These are phyloP conservation scores for Porcisia deanei DNA, from an alignment of 208 protist genomes.

Conservation along the genomic window DNA sequence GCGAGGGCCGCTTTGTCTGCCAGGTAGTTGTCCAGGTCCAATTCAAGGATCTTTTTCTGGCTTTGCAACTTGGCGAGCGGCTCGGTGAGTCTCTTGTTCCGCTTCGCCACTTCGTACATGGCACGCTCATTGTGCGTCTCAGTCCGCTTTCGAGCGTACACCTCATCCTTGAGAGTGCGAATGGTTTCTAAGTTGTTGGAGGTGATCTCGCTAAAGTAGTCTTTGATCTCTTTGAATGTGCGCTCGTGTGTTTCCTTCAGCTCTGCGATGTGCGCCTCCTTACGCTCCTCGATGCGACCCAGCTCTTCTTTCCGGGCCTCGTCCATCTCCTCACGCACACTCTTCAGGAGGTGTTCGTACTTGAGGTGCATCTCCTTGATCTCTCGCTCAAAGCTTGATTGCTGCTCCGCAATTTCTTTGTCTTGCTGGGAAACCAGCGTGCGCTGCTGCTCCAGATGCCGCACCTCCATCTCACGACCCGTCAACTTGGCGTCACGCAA, in stretches of 20 bases:
- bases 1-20: conserved; percentile 89
- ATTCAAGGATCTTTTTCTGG: conserved; percentile 92
- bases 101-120: conserved; percentile 97
- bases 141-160: conserved; percentile 94
- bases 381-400: conserved; percentile 87
- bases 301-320: conserved; percentile 92
- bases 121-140: conserved; percentile 96
- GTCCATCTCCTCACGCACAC: conserved; percentile 92
- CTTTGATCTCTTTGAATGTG: conserved; percentile 97
- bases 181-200: conserved; percentile 99
- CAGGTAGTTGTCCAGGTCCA: conserved; percentile 91
- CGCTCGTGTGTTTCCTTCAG: conserved; percentile 95
- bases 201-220: conserved; percentile 99
- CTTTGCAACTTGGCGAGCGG: conserved; percentile 92
- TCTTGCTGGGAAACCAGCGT: conserved; percentile 81
- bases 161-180: conserved; percentile 96
- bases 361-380: conserved; percentile 95
- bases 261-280: conserved; percentile 95
- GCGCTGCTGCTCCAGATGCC: conserved; percentile 83
- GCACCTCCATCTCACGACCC: conserved; percentile 87
- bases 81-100: conserved; percentile 96
- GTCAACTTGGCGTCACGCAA: conserved; percentile 87
- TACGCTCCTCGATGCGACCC: conserved; percentile 95
- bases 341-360: conserved; percentile 94
- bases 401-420: conserved; percentile 88